Evolutionary conservation across 345 rosid genomes (phyloP), one percentile per base, ranked within the genome.

Genomic region (Hevea brasiliensis): DNA sequence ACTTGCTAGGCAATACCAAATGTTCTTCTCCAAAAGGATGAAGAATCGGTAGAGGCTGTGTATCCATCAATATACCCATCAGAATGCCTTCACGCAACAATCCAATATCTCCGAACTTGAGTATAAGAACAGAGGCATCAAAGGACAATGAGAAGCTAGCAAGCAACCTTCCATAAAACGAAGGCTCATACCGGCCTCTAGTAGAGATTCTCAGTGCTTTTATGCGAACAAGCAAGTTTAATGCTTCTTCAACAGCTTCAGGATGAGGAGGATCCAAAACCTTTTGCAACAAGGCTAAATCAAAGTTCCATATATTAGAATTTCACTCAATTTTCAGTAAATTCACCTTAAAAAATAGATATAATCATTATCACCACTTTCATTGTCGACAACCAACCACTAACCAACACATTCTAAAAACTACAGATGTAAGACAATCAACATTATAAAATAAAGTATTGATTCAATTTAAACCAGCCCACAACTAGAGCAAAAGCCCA

Each of bases 71-170:
- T 80, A 89, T 76, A 73, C 94, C 98, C 70, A 94, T 76, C 60
- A 94, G 82, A 83, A 94, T 88, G 73, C 98, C 98, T 81, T 94
- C 94, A 32, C 87, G 89, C 82, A 94, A 81, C 89, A 90, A 79
- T 79, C 96, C 96, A 74, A 84, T 72, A 54, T 85, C 88, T 68
- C 97, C 98, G 83, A 94, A 92, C 84, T 94, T 94, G 69, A 89
- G 83, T 18, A 84, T 88, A 40, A 92, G 85, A 60, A 89, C 74
- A 51, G 96, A 85, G 47, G 96, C 93, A 81, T 94, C 98, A 87
- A 88, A 86, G 61, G 96, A 88, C 74, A 94, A 75, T 6, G 92
- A 67, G 82, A 94, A 94, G 74, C 97, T 89, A 67, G 95, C 93
- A 74, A 94, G 88, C 82, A 94, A 78, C 75, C 75, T 85, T 47